Percentiles rank a stretch among this genome's conserved stretches.
Conservation (phyloP, 2,329 filamentous ascomycete genomes). For the Parascedosporium putredinis region DNA sequence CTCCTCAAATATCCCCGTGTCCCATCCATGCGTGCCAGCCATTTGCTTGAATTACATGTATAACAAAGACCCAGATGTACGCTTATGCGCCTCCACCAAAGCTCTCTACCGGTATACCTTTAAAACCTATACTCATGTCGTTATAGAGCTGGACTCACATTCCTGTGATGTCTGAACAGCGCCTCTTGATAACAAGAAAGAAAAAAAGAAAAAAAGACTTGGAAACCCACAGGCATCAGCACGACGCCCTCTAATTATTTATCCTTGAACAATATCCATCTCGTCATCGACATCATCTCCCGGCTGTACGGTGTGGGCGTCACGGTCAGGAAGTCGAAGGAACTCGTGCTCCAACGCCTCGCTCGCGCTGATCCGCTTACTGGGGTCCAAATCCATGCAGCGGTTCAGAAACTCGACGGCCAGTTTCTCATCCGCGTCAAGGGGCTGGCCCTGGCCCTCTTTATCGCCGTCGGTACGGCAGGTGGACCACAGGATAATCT, state of each 20-base stretch:
- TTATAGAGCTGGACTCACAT: no score
- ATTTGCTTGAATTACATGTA: no score
- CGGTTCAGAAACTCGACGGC: slow-evolving; percentile 62
- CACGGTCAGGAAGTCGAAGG: slow-evolving; percentile 26
- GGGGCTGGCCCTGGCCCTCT: slow-evolving; percentile 35
- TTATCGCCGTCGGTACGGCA: slow-evolving; percentile 56
- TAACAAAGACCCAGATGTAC: no score
- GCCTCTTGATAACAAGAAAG: no score
- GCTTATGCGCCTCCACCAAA: no score
- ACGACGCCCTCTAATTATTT: not conserved
- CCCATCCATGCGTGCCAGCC: no score
- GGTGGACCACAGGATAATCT: slow-evolving; percentile 92
- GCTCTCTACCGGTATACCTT: no score
- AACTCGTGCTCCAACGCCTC: slow-evolving; percentile 68
- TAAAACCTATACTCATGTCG: no score
- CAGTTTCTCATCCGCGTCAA: slow-evolving; percentile 59
- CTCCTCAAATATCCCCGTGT: no score
- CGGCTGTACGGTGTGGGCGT: not conserved
- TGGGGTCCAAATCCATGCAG: slow-evolving; percentile 69
- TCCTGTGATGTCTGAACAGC: no score
- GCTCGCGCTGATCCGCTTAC: slow-evolving; percentile 60
- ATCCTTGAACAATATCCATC: slow-evolving; percentile 8
- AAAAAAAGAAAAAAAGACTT: no score
- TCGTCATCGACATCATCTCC: slow-evolving; percentile 7
- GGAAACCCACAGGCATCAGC: not conserved